Conservation (phyloP, 108 stramenopile species). For the Stephanodiscus triporus region DNA sequence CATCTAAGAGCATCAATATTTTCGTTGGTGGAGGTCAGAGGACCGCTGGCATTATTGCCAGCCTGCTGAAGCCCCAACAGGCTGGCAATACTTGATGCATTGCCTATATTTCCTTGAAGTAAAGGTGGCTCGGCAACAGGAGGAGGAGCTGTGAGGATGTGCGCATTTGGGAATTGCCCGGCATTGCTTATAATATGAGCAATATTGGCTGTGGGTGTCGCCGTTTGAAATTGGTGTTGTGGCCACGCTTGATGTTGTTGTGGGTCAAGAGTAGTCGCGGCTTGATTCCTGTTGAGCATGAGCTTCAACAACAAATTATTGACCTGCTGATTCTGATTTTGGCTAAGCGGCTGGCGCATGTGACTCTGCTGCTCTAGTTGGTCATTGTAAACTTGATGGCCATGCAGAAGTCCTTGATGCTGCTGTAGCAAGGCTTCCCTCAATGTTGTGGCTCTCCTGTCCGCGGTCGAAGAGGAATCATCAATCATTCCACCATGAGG, state of each 20-base stretch:
- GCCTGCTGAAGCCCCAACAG: no score
- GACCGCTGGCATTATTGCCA: no score
- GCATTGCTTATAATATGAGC: background rate
- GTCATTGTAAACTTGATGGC: background rate
- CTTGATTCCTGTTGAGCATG: background rate
- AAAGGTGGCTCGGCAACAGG: background rate
- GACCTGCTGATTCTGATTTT: constrained; percentile 1
- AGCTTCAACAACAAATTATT: background rate
- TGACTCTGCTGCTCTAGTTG: background rate
- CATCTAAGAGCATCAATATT: no score
- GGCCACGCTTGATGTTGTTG: constrained; percentile 3
- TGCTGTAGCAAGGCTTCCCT: no score
- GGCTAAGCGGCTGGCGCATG: background rate
- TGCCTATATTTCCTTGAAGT: constrained; percentile 6
- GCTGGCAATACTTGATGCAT: background rate
- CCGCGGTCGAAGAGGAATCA: background rate
- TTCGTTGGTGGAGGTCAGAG: no score
- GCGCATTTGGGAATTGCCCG: background rate
- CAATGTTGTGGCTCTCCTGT: background rate
- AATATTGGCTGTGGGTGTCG: background rate
- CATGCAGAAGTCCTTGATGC: background rate
- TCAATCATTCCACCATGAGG: background rate
- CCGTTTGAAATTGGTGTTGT: background rate
- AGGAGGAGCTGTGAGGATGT: background rate
- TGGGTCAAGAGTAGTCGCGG: background rate